These are phyloP conservation scores for Malus hybrid DNA, from an alignment of 331 rosid species.

Conservation along the genomic window DNA sequence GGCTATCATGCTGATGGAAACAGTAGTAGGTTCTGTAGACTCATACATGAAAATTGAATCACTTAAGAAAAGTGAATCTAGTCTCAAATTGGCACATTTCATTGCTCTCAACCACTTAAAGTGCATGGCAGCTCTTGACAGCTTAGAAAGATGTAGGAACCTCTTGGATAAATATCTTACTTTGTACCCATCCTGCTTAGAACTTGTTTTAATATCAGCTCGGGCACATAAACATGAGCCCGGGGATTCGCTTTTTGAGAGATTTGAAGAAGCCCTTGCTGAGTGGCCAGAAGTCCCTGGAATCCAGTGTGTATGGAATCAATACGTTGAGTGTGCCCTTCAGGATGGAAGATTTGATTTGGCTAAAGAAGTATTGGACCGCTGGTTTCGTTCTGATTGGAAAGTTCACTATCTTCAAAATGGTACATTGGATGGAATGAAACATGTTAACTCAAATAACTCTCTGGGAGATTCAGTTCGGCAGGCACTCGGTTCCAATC, in stretches of 20 bases:
- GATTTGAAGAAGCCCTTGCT: slow-evolving; percentile 64
- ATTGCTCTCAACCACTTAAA: slow-evolving; percentile 77
- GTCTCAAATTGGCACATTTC: slow-evolving; percentile 51
- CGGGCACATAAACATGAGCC: slow-evolving; percentile 36
- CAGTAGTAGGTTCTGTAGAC: slow-evolving; percentile 50
- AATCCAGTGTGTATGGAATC: slow-evolving; percentile 85
- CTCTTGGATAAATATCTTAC: slow-evolving; percentile 63
- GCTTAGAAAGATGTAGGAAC: slow-evolving; percentile 36
- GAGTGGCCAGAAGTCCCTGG: slow-evolving; percentile 87
- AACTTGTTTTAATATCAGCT: slow-evolving; percentile 51
- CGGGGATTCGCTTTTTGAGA: slow-evolving; percentile 32
- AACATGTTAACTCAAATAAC: slow-evolving; percentile 23
- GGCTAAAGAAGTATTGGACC: slow-evolving; percentile 57
- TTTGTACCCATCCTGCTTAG: slow-evolving; percentile 69
- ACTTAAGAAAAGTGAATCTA: slow-evolving; percentile 28
- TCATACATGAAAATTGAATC: slow-evolving; percentile 43
- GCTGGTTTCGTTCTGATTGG: slow-evolving; percentile 67
- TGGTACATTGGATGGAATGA: slow-evolving; percentile 16
- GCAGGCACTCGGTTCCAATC: slow-evolving; percentile 20
- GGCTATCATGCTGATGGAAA: slow-evolving; percentile 57
- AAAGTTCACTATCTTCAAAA: slow-evolving; percentile 24
- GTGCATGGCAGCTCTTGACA: slow-evolving; percentile 65
- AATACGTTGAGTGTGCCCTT: slow-evolving; percentile 61
- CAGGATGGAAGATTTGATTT: slow-evolving; percentile 39
- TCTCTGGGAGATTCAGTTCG: slow-evolving; percentile 30